These are phyloP conservation scores for Vigna reflexopilosa DNA, from an alignment of 306 rosid species.

Conservation along the genomic window DNA sequence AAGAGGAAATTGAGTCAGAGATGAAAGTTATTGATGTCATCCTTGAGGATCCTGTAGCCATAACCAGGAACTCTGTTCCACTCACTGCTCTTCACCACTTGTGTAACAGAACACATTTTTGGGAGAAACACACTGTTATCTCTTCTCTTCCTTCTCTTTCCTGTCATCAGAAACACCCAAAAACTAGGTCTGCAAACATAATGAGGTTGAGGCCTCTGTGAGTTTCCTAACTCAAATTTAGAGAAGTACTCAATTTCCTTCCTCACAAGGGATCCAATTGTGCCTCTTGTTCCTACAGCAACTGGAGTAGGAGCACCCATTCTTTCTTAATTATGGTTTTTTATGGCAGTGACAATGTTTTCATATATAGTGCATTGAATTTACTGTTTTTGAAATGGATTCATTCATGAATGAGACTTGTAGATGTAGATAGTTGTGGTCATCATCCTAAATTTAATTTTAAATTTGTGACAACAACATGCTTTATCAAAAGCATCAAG, in stretches of 20 bases:
- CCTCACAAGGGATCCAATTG: constrained; percentile 76
- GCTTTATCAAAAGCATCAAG: constrained; percentile 59
- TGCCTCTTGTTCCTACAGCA: constrained; percentile 83
- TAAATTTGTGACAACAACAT: constrained; percentile 40
- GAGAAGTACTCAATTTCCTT: constrained; percentile 78
- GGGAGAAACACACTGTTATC: constrained; percentile 50
- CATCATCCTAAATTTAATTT: constrained; percentile 52
- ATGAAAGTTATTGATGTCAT: constrained; percentile 55
- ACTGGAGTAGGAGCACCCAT: constrained; percentile 74
- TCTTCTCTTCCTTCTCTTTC: constrained; percentile 71
- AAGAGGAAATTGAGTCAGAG: constrained; percentile 30
- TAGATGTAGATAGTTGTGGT: constrained; percentile 57
- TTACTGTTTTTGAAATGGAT: not conserved
- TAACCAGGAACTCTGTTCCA: constrained; percentile 63
- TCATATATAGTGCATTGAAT: constrained; percentile 50
- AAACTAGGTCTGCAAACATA: constrained; percentile 56
- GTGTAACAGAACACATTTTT: constrained; percentile 57
- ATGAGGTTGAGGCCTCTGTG: constrained; percentile 51
- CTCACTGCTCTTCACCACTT: constrained; percentile 58
- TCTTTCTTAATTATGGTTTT: constrained; percentile 44
- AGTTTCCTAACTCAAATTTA: constrained; percentile 63
- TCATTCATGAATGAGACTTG: constrained; percentile 52
- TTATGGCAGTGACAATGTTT: constrained; percentile 47
- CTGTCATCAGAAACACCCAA: constrained; percentile 62
- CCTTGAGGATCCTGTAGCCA: constrained; percentile 68